A percentile compares a stretch with the other conserved stretches of the same genome.
These are phyloP conservation scores for Gastrolobium villosum DNA, from an alignment of 306 rosid species.

Conservation along the genomic window DNA sequence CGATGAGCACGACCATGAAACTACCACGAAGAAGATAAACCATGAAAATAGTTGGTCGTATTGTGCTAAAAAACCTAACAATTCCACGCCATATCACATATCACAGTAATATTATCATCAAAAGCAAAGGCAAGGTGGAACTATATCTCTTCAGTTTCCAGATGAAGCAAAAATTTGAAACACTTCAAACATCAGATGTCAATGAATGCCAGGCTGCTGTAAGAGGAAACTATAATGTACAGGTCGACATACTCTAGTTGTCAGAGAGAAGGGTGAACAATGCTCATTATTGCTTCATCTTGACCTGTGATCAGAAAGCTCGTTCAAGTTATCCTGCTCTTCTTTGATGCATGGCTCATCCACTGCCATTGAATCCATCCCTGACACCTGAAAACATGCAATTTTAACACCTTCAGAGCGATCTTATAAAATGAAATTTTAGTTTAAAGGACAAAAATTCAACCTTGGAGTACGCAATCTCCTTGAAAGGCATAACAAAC, in stretches of 20 bases:
- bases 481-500: slow-evolving; percentile 38
- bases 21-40: too few species aligned
- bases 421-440: slow-evolving; percentile 3
- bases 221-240: slow-evolving; percentile 46
- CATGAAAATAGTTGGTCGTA: too few species aligned
- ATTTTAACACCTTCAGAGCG: slow-evolving; percentile 23
- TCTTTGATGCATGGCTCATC: slow-evolving; percentile 52
- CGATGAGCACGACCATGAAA: too few species aligned
- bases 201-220: slow-evolving; percentile 40
- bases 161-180: slow-evolving; percentile 38
- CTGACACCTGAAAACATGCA: slow-evolving; percentile 45
- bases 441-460: slow-evolving; percentile 30
- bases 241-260: slow-evolving; percentile 33
- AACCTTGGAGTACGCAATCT: slow-evolving; percentile 50
- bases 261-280: not conserved
- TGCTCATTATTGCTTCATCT: slow-evolving; percentile 36
- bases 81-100: too few species aligned
- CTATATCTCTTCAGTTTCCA: slow-evolving; percentile 36
- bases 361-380: slow-evolving; percentile 45
- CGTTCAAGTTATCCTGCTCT: slow-evolving; percentile 48
- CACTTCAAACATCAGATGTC: slow-evolving; percentile 3
- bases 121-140: slow-evolving; percentile 19
- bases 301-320: slow-evolving; percentile 49
- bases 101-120: slow-evolving; percentile 17
- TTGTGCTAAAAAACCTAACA: too few species aligned